Base-by-base conservation (phyloP, 208 protist genomes). In the Trypanosomatidae sp. region DNA sequence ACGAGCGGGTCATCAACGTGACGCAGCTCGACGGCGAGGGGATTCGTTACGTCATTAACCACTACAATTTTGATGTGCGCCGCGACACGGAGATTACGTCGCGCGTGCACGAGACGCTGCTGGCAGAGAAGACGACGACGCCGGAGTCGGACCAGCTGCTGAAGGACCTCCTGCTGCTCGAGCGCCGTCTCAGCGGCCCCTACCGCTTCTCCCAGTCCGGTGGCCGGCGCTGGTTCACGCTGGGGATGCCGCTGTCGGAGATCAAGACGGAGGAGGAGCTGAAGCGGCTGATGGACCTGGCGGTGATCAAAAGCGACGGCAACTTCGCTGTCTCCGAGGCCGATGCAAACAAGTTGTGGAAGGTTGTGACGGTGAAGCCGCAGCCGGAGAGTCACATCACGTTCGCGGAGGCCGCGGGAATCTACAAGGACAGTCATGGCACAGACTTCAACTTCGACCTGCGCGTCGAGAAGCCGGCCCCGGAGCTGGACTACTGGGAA, bases 31-130 rank as follows among this genome's bases (percentile, higher is more conserved):
- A 92, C 44, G 91, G 90, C 22, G 91, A 95, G 75, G 74, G 69
- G 13, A 84, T 88, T 43, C 84, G 93, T 25, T 97, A 95, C 82
- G 88, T 94, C 17, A 68, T 95, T 17, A 88, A 95, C 68, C 93
- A 97, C 82, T 97, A 91, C 83, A 95, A 95, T 71, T 95, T 95
- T 73, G 91, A 95, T 74, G 80, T 97, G 19, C 93, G 93, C 43
- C 93, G 93, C 25, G 93, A 97, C 78, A 90, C 75, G 3, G 25
- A 53, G 25, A 95, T 97, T 67, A 93, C 93, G 2, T 77, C 82
- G 25, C 79, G 79, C 50, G 84, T 94, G 47, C 89, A 93, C 56
- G 80, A 94, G 33, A 84, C 83, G 22, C 47, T 94, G 39, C 74
- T 83, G 10, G 77, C 80, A 50, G 79, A 81, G 17, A 73, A 75